phyloP scores from a whole-genome alignment of 164 flowering plant genomes.

The Aristolochia contorta region DNA sequence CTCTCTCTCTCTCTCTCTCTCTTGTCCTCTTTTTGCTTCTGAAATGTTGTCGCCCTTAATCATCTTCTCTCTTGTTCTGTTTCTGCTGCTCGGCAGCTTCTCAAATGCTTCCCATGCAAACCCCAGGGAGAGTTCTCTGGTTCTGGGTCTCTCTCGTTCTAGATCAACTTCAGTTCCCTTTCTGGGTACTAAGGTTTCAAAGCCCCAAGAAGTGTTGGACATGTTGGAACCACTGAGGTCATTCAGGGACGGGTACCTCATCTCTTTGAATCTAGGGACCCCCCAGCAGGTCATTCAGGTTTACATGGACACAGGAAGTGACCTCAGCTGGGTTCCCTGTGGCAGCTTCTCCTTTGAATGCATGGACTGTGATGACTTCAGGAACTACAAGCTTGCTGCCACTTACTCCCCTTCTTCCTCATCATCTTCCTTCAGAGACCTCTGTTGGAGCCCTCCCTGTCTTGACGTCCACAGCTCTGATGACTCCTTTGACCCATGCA shows the following conservation, averaged over 20 bases:
- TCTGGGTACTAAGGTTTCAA: constrained; percentile 11
- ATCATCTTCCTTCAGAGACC: constrained; percentile 39
- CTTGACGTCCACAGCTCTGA: constrained; percentile 55
- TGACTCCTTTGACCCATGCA: constrained; percentile 47
- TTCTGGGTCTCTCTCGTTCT: constrained; percentile 43
- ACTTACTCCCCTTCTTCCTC: constrained; percentile 48
- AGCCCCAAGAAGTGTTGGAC: constrained; percentile 20
- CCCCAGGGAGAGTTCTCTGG: constrained; percentile 17
- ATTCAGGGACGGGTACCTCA: constrained; percentile 59
- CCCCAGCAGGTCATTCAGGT: constrained; percentile 61
- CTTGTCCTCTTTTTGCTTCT: neutral
- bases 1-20: neutral
- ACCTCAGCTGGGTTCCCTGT: constrained; percentile 82
- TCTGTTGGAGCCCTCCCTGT: constrained; percentile 44
- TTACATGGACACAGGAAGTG: constrained; percentile 75
- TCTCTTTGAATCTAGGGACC: constrained; percentile 54
- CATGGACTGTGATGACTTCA: constrained; percentile 52
- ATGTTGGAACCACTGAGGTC: constrained; percentile 51
- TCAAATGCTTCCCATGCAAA: constrained; percentile 26
- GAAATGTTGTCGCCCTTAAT: neutral
- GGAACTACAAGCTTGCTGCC: constrained; percentile 24
- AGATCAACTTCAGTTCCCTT: constrained; percentile 14
- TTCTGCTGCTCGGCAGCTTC: constrained; percentile 7
- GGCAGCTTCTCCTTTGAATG: constrained; percentile 62
- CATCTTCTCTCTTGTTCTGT: neutral